Base-by-base conservation (phyloP, 768 basidiomycete genomes). In the Macrolepiota albuminosa region DNA sequence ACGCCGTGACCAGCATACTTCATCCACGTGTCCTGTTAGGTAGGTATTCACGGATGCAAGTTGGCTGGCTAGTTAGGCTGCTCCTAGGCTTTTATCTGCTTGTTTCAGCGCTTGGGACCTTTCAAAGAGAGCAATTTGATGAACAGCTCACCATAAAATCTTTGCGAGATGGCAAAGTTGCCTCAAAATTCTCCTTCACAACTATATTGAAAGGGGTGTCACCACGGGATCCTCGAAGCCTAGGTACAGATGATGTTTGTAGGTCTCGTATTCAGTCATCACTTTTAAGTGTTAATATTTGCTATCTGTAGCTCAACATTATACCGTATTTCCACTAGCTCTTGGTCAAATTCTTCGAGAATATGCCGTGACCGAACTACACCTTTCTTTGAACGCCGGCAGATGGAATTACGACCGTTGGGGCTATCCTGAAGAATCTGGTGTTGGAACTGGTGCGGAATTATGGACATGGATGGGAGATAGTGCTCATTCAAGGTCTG, bases 401-500 rank as follows among this genome's bases (percentile, higher is more conserved):
- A 89, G 87, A 65, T 98, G 96, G 96, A 82, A 91, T 69, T 93
- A 93, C 63, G 82, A 84, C 46, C 75, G 81, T 29, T 95, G 93
- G 90, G 92, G 91, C 0, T 83, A 87, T 63, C 93, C 95, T 0
- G 81, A 86, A 33, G 88, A 90, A 62, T 74, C 81, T 5, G 85
- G 84, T 3, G 89, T 94, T 1, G 89, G 89, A 3, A 85, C 89
- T 0, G 95, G 95, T 2, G 95, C 92, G 8, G 91, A 95, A 69
- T 75, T 98, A 6, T 90, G 89, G 87, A 92, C 88, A 10, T 97
- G 94, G 93, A 87, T 97, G 80, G 88, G 82, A n/a, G 86, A 88
- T 34, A 80, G 80, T 29, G 78, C 75, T 1, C 66, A 73, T 7
- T 63, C 73, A n/a, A 80, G 80, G 87, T 85, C 64, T 65, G 80